A percentile compares a stretch with the other conserved stretches of the same genome.
phyloP scores from a whole-genome alignment of 129 eudicot genomes.

The Smallanthus sonchifolius region DNA sequence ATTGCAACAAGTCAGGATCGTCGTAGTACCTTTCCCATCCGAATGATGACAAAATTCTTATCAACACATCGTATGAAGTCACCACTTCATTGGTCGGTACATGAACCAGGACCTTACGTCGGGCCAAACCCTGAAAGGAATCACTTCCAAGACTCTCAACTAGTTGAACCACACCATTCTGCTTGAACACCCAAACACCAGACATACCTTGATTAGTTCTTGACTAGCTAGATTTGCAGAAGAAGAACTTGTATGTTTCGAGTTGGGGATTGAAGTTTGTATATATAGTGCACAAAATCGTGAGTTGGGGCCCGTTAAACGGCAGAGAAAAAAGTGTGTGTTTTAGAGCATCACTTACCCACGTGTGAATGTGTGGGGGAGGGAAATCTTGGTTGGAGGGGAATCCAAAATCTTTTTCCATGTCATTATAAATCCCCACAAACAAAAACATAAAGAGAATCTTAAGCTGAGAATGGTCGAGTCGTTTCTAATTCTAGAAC shows the following conservation, averaged over 20 bases:
- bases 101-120: constrained; percentile 65
- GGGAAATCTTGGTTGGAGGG: background rate
- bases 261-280: background rate
- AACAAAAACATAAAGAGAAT: constrained; percentile 10
- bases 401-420: constrained; percentile 25
- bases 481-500: constrained; percentile 7
- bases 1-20: constrained; percentile 77
- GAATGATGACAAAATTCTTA: constrained; percentile 40
- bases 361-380: constrained; percentile 23
- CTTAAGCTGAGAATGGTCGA: constrained; percentile 2
- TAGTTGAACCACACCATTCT: constrained; percentile 71
- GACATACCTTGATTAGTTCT: constrained; percentile 41
- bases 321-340: constrained; percentile 12
- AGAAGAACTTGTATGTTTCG: constrained; percentile 8
- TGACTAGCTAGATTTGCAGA: background rate
- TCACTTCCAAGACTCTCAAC: constrained; percentile 75
- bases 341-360: constrained; percentile 21
- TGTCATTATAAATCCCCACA: constrained; percentile 21
- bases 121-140: constrained; percentile 33
- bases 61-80: constrained; percentile 56
- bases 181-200: constrained; percentile 93
- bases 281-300: background rate
- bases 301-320: constrained; percentile 8
- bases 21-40: constrained; percentile 93
- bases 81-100: constrained; percentile 55